Conservation (phyloP, 1,284 basidiomycete species). For the Ceratobasidium sp. region DNA sequence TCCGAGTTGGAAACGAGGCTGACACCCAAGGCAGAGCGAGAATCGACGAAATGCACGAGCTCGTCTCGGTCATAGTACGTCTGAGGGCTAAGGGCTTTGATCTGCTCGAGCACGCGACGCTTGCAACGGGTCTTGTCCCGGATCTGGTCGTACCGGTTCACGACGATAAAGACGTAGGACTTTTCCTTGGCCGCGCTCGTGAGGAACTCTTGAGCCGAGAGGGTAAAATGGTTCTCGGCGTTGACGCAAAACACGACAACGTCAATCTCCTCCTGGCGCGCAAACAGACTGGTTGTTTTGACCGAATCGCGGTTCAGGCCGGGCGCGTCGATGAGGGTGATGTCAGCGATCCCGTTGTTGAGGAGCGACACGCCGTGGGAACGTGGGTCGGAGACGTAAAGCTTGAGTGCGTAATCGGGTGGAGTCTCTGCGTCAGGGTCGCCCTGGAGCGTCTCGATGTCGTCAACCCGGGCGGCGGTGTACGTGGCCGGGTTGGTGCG, state of each 20-base stretch:
- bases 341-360: slow-evolving; percentile 97
- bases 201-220: slow-evolving; percentile 96
- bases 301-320: slow-evolving; percentile 96
- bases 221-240: slow-evolving; percentile 98
- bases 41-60: slow-evolving; percentile 99
- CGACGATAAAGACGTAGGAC: slow-evolving; percentile 97
- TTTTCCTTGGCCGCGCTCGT: slow-evolving; percentile 96
- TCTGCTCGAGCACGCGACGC: slow-evolving; percentile 92
- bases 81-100: slow-evolving; percentile 91
- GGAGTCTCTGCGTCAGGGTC: slow-evolving; percentile 78
- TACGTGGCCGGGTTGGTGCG: slow-evolving; percentile 82
- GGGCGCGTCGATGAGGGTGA: slow-evolving; percentile 98
- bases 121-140: slow-evolving; percentile 95
- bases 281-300: slow-evolving; percentile 96
- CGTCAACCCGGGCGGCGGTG: slow-evolving; percentile 74
- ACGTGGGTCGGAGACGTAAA: slow-evolving; percentile 85
- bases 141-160: slow-evolving; percentile 98
- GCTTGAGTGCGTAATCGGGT: slow-evolving; percentile 78
- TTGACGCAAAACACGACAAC: slow-evolving; percentile 99
- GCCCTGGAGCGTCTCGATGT: slow-evolving; percentile 84
- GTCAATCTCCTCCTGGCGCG: slow-evolving; percentile 98
- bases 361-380: slow-evolving; percentile 85
- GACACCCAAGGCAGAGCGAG: slow-evolving; percentile 75
- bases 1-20: slow-evolving; percentile 55
- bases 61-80: slow-evolving; percentile 94